Percentiles rank a stretch among this genome's conserved stretches.
Conservation (phyloP, 169 alveolate genomes). For the Cryptosporidium ubiquitum region DNA sequence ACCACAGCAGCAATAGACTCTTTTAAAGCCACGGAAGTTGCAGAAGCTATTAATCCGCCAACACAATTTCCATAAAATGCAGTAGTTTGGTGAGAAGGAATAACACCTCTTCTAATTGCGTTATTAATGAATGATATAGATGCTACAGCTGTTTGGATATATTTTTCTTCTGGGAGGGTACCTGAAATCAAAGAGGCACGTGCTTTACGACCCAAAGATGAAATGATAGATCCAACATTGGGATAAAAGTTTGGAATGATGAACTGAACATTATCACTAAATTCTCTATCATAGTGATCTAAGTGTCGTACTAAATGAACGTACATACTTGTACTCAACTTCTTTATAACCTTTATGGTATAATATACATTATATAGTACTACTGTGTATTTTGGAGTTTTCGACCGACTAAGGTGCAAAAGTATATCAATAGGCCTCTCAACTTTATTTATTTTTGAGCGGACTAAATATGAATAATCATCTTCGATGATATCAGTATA, state of each 20-base stretch:
- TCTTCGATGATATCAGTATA: slow-evolving; percentile 19
- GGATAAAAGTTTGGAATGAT: slow-evolving; percentile 42
- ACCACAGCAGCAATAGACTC: slow-evolving; percentile 37
- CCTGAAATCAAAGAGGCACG: slow-evolving; percentile 13
- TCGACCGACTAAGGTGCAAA: slow-evolving; percentile 33
- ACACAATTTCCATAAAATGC: slow-evolving; percentile 66
- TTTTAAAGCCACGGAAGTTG: slow-evolving; percentile 35
- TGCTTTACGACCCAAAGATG: slow-evolving; percentile 7
- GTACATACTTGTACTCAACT: slow-evolving; percentile 25
- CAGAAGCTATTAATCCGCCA: slow-evolving; percentile 68
- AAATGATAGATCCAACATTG: slow-evolving; percentile 2
- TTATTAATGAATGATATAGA: slow-evolving; percentile 29
- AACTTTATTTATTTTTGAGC: not conserved
- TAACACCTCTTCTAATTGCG: slow-evolving; percentile 37
- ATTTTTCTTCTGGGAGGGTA: slow-evolving; percentile 25
- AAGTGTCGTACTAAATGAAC: slow-evolving; percentile 55
- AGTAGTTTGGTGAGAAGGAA: slow-evolving; percentile 28
- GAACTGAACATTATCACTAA: slow-evolving; percentile 60
- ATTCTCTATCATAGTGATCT: slow-evolving; percentile 58
- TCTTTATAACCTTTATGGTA: not conserved
- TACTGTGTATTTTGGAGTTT: slow-evolving; percentile 56
- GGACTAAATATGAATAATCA: slow-evolving; percentile 10
- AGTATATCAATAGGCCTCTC: slow-evolving; percentile 17
- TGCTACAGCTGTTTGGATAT: slow-evolving; percentile 3
- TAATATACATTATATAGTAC: slow-evolving; percentile 15